phyloP scores from a whole-genome alignment of 805 yeast species.

The Alloascoidea hylecoeti region DNA sequence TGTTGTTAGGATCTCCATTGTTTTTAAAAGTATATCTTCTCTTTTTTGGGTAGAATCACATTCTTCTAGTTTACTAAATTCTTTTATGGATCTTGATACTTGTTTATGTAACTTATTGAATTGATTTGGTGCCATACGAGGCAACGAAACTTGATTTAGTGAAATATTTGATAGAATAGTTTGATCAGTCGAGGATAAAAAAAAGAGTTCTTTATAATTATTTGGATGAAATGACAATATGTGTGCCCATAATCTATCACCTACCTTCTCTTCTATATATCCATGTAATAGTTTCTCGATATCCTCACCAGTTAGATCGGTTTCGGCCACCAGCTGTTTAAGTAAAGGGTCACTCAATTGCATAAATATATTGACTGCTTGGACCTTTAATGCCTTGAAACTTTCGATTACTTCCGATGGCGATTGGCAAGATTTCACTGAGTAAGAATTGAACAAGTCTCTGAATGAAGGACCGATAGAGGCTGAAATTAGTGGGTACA shows the following conservation, averaged over 20 bases:
- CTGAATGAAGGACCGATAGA: background rate
- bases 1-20: conserved; percentile 36
- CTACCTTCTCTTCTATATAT: conserved; percentile 58
- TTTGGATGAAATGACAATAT: conserved; percentile 16
- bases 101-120: conserved; percentile 23
- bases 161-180: conserved; percentile 19
- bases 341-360: conserved; percentile 14
- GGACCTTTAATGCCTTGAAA: conserved; percentile 16
- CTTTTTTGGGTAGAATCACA: conserved; percentile 14
- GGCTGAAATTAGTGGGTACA: background rate
- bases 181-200: conserved; percentile 11
- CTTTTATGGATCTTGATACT: conserved; percentile 34
- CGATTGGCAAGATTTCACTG: conserved; percentile 2
- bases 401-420: conserved; percentile 15
- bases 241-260: conserved; percentile 50
- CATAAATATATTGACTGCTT: conserved; percentile 20
- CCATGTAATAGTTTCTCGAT: conserved; percentile 41
- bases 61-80: conserved; percentile 29
- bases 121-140: conserved; percentile 12
- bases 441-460: background rate
- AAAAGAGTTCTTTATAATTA: conserved; percentile 11
- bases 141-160: conserved; percentile 27
- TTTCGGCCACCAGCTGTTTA: conserved; percentile 12
- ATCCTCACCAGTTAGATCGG: conserved; percentile 15
- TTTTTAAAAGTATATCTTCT: conserved; percentile 24